Base-by-base conservation (phyloP, 73 alveolate species). In the Paraurostyla sp. region DNA sequence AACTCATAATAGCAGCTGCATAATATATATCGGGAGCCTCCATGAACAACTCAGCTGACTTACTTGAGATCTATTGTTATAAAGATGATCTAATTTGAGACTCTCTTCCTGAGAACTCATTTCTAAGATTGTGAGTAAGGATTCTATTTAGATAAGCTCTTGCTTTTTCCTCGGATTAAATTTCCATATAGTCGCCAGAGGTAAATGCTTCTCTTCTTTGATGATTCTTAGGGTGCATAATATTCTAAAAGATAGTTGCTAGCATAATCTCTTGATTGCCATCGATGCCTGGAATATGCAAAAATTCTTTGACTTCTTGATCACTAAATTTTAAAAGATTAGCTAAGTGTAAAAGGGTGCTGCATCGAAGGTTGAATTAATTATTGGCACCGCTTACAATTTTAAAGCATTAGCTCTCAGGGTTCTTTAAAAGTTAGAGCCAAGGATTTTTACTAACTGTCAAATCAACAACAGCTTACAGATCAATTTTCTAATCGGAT, bases 181-280 rank as follows among this genome's bases (percentile, higher is more conserved):
- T 88, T 27, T 76, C 94, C 23, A 27, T 38, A 46, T 88, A 88
- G 45, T 32, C 23, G 27, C 80, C 38, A n/a, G 41, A 22, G 15
- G 54, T 52, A 13, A 88, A 78, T 6, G 91, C 86, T 16, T 56
- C 90, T 57, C 91, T 40, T 78, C 94, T 54, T 2, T 45, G 49
- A 36, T 58, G 62, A 43, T 88, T 88, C 87, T 75, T 48, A 0
- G 90, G 91, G 16, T 88, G 75, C 43, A 40, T 56, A 36, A 27
- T 22, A 57, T 88, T 88, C 54, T 88, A 60, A 60, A 88, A 45
- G 59, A 88, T 1, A 50, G 46, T 46, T 9, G 91, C 87, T n/a
- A 49, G 63, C 58, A 88, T 45, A 33, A 88, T 58, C 42, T 76
- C 91, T 2, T 60, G 41, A 18, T 80, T 40, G 35, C 58, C 69